Base-by-base conservation (phyloP, 768 basidiomycete genomes). In the Termitomyces sp. region DNA sequence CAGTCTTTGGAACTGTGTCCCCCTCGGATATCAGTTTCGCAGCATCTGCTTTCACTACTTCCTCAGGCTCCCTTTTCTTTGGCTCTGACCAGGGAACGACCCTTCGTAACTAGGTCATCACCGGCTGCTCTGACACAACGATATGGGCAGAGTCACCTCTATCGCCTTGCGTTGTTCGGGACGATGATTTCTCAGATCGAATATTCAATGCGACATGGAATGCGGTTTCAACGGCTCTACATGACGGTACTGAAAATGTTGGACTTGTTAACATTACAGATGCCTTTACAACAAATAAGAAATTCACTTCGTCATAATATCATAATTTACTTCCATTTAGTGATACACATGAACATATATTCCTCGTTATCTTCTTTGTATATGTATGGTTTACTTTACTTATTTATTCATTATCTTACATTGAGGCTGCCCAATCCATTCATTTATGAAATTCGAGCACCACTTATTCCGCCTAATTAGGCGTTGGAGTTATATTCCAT, bases 1-100 rank as follows among this genome's bases (percentile, higher is more conserved):
- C 83, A 1, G 62, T 87, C n/a, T 86, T 87, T 63, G 85, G 85
- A 6, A 70, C 76, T 14, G 65, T 87, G 24, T 62, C 65, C 14
- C 72, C 77, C 17, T 59, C 75, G 3, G 85, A 87, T 62, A 64
- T 84, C 28, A 60, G 60, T 35, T 76, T 70, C 34, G 74, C 75
- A 7, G 68, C 77, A 22, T 80, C 83, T 19, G 76, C 81, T 8
- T 80, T 85, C 56, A 70, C 77, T 9, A 75, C 74, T 10, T 66
- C 81, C 21, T 71, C 74, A 26, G 79, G 76, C 9, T 60, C 72
- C 1, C 66, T 87, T 37, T 85, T 85, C 63, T 87, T 86, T 64
- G 86, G 85, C 17, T 81, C 83, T 30, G 67, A 73, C 40, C 68
- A 73, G 47, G 80, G 79, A 5, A 65, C 64, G 17, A 68, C 72